Percentiles rank a stretch among this genome's conserved stretches.
These are phyloP conservation scores for Hemileccinum impolitum DNA, from an alignment of 768 basidiomycete genomes.

Conservation along the genomic window DNA sequence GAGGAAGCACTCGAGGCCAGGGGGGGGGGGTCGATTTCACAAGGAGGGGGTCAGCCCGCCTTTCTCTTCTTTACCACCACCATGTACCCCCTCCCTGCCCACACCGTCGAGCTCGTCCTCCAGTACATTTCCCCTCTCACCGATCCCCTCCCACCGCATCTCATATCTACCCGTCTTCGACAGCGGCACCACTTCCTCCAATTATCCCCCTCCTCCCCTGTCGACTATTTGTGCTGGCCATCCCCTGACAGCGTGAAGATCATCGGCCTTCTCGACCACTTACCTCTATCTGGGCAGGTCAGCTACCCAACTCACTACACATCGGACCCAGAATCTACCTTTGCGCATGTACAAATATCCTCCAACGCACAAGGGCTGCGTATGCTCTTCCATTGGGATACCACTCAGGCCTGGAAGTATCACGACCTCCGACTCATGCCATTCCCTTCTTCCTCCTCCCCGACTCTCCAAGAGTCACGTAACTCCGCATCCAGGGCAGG, in stretches of 20 bases:
- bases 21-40: slow-evolving; percentile 9
- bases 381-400: slow-evolving; percentile 69
- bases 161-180: slow-evolving; percentile 55
- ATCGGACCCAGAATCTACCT: slow-evolving; percentile 48
- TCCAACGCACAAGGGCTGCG: slow-evolving; percentile 40
- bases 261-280: slow-evolving; percentile 44
- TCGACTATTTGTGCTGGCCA: slow-evolving; percentile 70
- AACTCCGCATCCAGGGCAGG: slow-evolving; percentile 17
- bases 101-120: slow-evolving; percentile 47
- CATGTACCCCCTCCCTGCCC: slow-evolving; percentile 36
- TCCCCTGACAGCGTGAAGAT: slow-evolving; percentile 34
- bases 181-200: slow-evolving; percentile 66
- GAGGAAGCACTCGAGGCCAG: slow-evolving; percentile 8
- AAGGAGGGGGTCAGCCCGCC: slow-evolving; percentile 5
- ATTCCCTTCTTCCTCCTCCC: slow-evolving; percentile 48
- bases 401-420: slow-evolving; percentile 56
- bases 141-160: slow-evolving; percentile 53
- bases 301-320: slow-evolving; percentile 36
- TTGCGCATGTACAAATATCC: slow-evolving; percentile 56
- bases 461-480: slow-evolving; percentile 27
- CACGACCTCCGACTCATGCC: slow-evolving; percentile 70
- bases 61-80: not conserved
- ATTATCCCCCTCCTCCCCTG: slow-evolving; percentile 46
- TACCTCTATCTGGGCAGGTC: slow-evolving; percentile 27
- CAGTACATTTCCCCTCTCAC: slow-evolving; percentile 54